Base-by-base conservation (phyloP, 2,329 filamentous ascomycete species). In the Xylariomycetidae sp. region DNA sequence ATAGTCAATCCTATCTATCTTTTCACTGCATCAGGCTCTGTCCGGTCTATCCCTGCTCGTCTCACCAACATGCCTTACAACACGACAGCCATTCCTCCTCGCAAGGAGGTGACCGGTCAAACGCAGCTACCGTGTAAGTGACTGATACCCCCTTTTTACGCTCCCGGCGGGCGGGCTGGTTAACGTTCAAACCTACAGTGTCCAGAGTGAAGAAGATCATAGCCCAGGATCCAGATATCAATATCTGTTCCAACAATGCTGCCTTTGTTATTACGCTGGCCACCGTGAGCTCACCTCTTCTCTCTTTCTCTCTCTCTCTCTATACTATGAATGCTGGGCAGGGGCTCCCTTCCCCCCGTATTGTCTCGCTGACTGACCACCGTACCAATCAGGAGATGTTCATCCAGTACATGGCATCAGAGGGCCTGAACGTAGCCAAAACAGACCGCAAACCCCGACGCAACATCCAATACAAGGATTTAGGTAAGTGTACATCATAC, bases 121-220 rank as follows among this genome's bases (percentile, higher is more conserved):
- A 85, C 85, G 15, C 83, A 87, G 47, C 76, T 97, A 19, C 90
- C 90, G 7, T 70, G 90, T 95, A 69, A 63, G 85, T 69, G 31
- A 26, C 9, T 9, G 20, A 10, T 27, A 16, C 19, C 3, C 8
- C 19, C 25, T 30, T 6, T 27, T 16, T 18, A 33, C 20, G 19
- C 26, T 26, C n/a, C n/a, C n/a, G n/a, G n/a, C n/a, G n/a, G n/a
- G n/a, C n/a, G n/a, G n/a, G n/a, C n/a, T n/a, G n/a, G n/a, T n/a
- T n/a, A n/a, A n/a, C n/a, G n/a, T n/a, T n/a, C n/a, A n/a, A n/a
- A n/a, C n/a, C n/a, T n/a, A 14, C 44, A 97, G 92, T 97, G 36
- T 86, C 92, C 13, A 80, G 92, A 51, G 87, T 98, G 38, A 96
- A 96, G 66, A 95, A 94, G 66, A 95, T 98, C 57, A 87, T 98